A percentile compares a stretch with the other conserved stretches of the same genome.
phyloP scores from a whole-genome alignment of 345 rosid species.

The Salix arbutifolia region DNA sequence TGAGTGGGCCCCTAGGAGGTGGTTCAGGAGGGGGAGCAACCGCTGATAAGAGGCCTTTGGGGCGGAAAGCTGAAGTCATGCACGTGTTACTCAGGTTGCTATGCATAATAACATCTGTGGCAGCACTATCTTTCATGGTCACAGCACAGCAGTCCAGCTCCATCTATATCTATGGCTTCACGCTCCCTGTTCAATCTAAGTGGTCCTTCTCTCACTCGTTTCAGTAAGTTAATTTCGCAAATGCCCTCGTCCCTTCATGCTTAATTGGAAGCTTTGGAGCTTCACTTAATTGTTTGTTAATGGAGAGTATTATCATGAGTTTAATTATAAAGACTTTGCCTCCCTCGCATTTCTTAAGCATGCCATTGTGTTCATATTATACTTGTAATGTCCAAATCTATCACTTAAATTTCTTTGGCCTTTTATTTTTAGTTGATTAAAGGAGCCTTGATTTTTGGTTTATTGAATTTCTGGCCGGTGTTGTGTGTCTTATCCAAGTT shows the following conservation, averaged over 20 bases:
- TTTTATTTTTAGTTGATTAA: background rate
- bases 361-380: background rate
- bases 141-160: conserved; percentile 60
- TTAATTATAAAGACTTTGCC: background rate
- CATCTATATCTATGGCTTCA: conserved; percentile 58
- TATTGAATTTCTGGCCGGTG: background rate
- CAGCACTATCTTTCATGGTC: conserved; percentile 59
- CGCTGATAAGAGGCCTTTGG: conserved; percentile 1
- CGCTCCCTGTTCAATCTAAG: conserved; percentile 53
- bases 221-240: conserved; percentile 40
- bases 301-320: background rate
- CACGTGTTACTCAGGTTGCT: conserved; percentile 42
- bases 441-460: background rate
- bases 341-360: no score
- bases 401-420: background rate
- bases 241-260: background rate
- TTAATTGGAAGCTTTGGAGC: conserved; percentile 14
- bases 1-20: conserved; percentile 9
- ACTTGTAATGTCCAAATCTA: background rate
- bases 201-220: conserved; percentile 80
- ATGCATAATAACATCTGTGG: conserved; percentile 47
- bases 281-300: background rate
- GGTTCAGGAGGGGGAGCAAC: background rate
- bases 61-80: conserved; percentile 37
- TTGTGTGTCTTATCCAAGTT: background rate